A percentile compares a stretch with the other conserved stretches of the same genome.
Conservation (phyloP, 371 early-diverging fungal species). For the Mucor velutinosus region DNA sequence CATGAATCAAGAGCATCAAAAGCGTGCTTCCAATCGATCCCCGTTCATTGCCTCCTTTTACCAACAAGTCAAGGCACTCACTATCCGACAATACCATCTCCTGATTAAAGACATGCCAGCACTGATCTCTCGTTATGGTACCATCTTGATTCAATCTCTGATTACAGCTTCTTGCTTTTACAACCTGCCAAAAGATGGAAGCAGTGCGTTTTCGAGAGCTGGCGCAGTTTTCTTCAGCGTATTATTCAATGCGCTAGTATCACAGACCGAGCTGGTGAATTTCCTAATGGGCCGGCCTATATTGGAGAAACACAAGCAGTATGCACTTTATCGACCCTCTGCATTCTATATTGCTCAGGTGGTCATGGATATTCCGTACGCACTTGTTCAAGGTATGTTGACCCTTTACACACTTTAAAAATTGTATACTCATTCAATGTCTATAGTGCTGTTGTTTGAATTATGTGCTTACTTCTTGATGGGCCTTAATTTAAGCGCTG, state of each 20-base stretch:
- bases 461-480: conserved; percentile 64
- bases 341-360: conserved; percentile 65
- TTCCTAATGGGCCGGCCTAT: conserved; percentile 61
- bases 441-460: conserved; percentile 46
- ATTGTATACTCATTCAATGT: conserved; percentile 2
- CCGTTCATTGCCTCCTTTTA: conserved; percentile 66
- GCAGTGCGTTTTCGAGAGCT: conserved; percentile 69
- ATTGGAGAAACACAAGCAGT: conserved; percentile 69
- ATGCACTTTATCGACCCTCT: conserved; percentile 67
- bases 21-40: conserved; percentile 50
- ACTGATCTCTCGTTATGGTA: conserved; percentile 60
- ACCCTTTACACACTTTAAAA: not conserved
- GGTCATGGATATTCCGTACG: conserved; percentile 43
- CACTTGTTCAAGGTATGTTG: conserved; percentile 21
- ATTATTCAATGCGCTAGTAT: conserved; percentile 57
- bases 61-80: conserved; percentile 61
- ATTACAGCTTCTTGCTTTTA: conserved; percentile 73
- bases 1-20: conserved; percentile 56
- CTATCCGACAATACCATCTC: conserved; percentile 65
- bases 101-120: conserved; percentile 50
- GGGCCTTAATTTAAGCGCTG: conserved; percentile 51
- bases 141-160: conserved; percentile 64
- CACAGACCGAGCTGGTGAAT: conserved; percentile 54
- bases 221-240: conserved; percentile 67
- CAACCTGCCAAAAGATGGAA: conserved; percentile 46